These are phyloP conservation scores for Lentinula sp. DNA, from an alignment of 768 basidiomycete genomes.

Conservation along the genomic window DNA sequence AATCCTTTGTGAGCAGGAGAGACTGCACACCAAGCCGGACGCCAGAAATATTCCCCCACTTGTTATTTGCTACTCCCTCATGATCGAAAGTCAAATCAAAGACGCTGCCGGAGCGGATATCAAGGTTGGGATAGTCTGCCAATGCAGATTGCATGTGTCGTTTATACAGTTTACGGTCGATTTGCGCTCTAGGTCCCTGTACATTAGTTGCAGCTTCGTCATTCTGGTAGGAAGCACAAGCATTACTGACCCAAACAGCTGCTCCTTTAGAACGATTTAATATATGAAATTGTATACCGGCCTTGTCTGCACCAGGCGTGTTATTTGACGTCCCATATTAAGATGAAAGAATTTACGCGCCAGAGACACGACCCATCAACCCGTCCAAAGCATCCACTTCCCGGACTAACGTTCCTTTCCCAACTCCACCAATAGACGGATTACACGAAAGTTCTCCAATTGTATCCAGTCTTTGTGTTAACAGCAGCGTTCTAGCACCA, in stretches of 20 bases:
- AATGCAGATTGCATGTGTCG: slow-evolving; percentile 70
- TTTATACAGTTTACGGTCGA: slow-evolving; percentile 83
- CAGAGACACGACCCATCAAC: slow-evolving; percentile 76
- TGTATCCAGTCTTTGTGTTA: slow-evolving; percentile 78
- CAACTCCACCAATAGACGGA: slow-evolving; percentile 87
- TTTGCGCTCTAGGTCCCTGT: slow-evolving; percentile 85
- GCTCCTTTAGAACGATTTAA: slow-evolving; percentile 82
- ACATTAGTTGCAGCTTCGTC: neutral
- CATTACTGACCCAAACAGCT: slow-evolving; percentile 74
- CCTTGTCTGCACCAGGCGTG: slow-evolving; percentile 50
- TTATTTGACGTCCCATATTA: neutral
- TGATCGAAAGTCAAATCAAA: slow-evolving; percentile 71
- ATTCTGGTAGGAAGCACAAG: neutral
- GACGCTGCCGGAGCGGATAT: slow-evolving; percentile 67
- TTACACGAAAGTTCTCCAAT: slow-evolving; percentile 87
- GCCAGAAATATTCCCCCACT: slow-evolving; percentile 55
- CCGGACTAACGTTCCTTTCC: slow-evolving; percentile 86
- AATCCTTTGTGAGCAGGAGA: neutral
- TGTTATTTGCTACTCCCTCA: slow-evolving; percentile 23
- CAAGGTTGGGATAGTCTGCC: slow-evolving; percentile 59
- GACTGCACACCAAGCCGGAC: slow-evolving; percentile 52
- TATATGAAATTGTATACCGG: slow-evolving; percentile 85
- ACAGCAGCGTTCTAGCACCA: slow-evolving; percentile 72
- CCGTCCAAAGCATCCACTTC: slow-evolving; percentile 92
- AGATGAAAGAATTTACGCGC: slow-evolving; percentile 30